A percentile compares a stretch with the other conserved stretches of the same genome.
These are phyloP conservation scores for Hyaloscypha variabilis DNA, from an alignment of 495 filamentous ascomycete species.

Conservation along the genomic window DNA sequence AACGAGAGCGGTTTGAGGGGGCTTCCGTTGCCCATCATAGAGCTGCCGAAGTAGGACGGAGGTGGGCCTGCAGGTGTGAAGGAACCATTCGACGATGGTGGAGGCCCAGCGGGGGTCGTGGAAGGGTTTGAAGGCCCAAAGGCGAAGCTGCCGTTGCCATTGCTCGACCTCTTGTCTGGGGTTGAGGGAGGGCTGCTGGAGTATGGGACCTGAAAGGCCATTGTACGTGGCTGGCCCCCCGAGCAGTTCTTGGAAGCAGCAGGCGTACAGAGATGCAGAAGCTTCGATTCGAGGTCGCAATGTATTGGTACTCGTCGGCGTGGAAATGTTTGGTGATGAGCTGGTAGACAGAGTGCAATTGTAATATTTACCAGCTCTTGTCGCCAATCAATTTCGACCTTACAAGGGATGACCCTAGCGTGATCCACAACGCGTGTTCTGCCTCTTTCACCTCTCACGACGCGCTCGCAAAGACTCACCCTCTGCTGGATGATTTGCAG, in stretches of 20 bases:
- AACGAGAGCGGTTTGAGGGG: slow-evolving; percentile 43
- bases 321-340: slow-evolving; percentile 1
- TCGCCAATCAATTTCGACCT: background rate
- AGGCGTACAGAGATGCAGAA: background rate
- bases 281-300: background rate
- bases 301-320: background rate
- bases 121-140: slow-evolving; percentile 55
- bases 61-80: slow-evolving; percentile 77
- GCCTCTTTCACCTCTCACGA: slow-evolving; percentile 11
- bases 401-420: slow-evolving; percentile 4
- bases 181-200: slow-evolving; percentile 37
- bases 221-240: slow-evolving; percentile 12
- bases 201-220: slow-evolving; percentile 31
- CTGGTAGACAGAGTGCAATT: background rate
- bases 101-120: slow-evolving; percentile 76
- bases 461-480: background rate
- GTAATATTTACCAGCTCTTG: background rate
- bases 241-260: background rate
- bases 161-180: slow-evolving; percentile 30
- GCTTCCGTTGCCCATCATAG: slow-evolving; percentile 53
- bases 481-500: slow-evolving; percentile 4
- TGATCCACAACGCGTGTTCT: slow-evolving; percentile 17
- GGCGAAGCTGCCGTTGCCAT: slow-evolving; percentile 22
- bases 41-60: slow-evolving; percentile 65
- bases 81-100: slow-evolving; percentile 67